Percentiles rank a stretch among this genome's conserved stretches.
Evolutionary conservation across 2,329 filamentous ascomycete species (phyloP).

Genomic region (Cytospora chrysosperma): DNA sequence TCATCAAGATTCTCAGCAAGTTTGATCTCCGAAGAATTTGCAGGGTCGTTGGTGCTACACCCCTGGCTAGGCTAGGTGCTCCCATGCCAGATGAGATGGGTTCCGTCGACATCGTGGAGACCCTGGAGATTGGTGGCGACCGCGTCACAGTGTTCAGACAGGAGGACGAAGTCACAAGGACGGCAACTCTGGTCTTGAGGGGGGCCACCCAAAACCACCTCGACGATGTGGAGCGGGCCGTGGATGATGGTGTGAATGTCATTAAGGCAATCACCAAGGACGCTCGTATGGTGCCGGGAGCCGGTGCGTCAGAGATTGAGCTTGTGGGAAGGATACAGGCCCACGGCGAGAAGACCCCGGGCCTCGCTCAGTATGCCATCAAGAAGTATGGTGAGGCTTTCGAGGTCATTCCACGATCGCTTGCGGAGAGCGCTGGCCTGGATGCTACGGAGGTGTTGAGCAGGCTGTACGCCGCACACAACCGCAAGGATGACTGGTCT

Average conservation of each 20-base stretch:
- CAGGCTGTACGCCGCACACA: constrained; percentile 88
- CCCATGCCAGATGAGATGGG: constrained; percentile 99
- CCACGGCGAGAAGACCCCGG: constrained; percentile 88
- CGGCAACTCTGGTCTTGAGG: constrained; percentile 88
- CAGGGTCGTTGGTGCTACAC: constrained; percentile 93
- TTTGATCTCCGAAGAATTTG: constrained; percentile 95
- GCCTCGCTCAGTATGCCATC: constrained; percentile 93
- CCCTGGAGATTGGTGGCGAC: constrained; percentile 95
- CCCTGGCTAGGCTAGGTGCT: constrained; percentile 90
- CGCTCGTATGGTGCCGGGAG: constrained; percentile 84
- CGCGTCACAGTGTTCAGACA: constrained; percentile 98
- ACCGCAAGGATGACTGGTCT: constrained; percentile 82
- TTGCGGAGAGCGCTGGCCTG: constrained; percentile 92
- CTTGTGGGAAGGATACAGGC: constrained; percentile 89
- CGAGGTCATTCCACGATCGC: constrained; percentile 89
- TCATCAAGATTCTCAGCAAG: constrained; percentile 96
- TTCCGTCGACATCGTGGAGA: constrained; percentile 90
- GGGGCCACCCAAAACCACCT: constrained; percentile 98
- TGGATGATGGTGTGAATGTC: constrained; percentile 97
- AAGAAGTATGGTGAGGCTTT: constrained; percentile 97
- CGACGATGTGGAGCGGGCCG: constrained; percentile 93
- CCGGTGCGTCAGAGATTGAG: constrained; percentile 91
- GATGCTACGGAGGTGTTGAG: constrained; percentile 97
- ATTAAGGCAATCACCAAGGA: constrained; percentile 98
- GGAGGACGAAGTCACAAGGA: constrained; percentile 88